Base-by-base conservation (phyloP, 306 rosid genomes). In the Trifolium subterraneum region DNA sequence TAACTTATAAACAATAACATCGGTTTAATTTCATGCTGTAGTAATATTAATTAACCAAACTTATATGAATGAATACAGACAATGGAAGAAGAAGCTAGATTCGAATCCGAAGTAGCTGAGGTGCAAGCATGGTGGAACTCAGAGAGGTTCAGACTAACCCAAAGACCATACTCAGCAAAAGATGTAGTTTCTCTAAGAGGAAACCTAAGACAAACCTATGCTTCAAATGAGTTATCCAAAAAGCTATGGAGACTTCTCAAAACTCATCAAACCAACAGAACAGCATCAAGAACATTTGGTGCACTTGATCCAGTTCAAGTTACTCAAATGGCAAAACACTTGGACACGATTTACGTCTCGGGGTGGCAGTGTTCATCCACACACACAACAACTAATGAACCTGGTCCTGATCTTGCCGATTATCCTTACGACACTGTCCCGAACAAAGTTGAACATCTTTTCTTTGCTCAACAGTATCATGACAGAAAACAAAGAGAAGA, bases 311-410 rank as follows among this genome's bases (percentile, higher is more conserved):
- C 99, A 0, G 97, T 94, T 64, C 97, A 94, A 50, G 96, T 94
- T 31, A 88, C 96, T 73, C 92, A 92, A 84, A 94, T 94, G 99
- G 99, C 96, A 19, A 86, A 84, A 82, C 94, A 94, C 59, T 80
- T 94, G 81, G 99, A 94, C 84, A 74, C 96, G 25, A 85, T 94
- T 23, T 94, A 94, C 25, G 99, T 94, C 87, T 94, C 99, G 1
- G 98, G 99, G 2, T 94, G 99, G 99, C 99, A 94, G 15, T 94
- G 99, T 59, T 92, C 98, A 11, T 83, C 98, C 47, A 92, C 99
- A 10, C 98, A 92, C 80, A 89, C 99, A 71, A 73, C 89, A 80
- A 80, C 92, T 85, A 94, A 94, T 75, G 99, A 94, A 25, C 99
- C 96, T 0, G 99, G 99, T 14, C 99, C 99, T 0, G 99, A 94